Evolutionary conservation across 2,329 filamentous ascomycete species (phyloP).

Genomic region (Cercospora sp.): DNA sequence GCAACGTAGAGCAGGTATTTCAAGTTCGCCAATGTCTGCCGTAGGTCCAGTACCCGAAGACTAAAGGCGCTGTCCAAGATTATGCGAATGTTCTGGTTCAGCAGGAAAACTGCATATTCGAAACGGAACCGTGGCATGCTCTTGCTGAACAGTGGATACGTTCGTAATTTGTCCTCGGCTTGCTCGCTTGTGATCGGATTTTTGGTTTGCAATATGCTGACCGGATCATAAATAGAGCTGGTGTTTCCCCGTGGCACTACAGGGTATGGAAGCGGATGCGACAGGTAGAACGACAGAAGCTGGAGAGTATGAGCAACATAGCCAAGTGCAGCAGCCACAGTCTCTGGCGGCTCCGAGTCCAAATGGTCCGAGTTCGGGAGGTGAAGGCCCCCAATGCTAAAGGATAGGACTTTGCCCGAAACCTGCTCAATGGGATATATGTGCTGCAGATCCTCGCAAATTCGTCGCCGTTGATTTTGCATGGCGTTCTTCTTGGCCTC

Average conservation of each 20-base stretch:
- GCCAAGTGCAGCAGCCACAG: conserved; percentile 77
- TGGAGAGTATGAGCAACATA: conserved; percentile 74
- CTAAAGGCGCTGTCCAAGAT: conserved; percentile 63
- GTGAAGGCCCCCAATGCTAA: conserved; percentile 76
- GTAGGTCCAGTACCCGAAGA: conserved; percentile 80
- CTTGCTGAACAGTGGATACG: conserved; percentile 76
- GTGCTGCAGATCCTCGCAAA: conserved; percentile 76
- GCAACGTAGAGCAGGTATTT: conserved; percentile 91
- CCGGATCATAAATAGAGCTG: conserved; percentile 73
- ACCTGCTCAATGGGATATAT: conserved; percentile 81
- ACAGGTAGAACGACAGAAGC: conserved; percentile 79
- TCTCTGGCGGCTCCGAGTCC: conserved; percentile 69
- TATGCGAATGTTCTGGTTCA: conserved; percentile 91
- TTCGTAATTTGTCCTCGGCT: conserved; percentile 40
- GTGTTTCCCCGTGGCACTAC: conserved; percentile 71
- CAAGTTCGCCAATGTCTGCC: conserved; percentile 88
- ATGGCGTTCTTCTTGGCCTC: conserved; percentile 62
- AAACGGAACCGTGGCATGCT: conserved; percentile 78
- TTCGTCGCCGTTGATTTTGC: conserved; percentile 82
- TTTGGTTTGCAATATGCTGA: conserved; percentile 46
- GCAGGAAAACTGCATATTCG: conserved; percentile 92
- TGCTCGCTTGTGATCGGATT: conserved; percentile 25
- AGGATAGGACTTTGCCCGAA: conserved; percentile 66
- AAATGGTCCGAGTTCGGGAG: conserved; percentile 75
- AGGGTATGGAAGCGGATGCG: conserved; percentile 76